Base-by-base conservation (phyloP, 352 stramenopile species). In the Aphanomyces stellatus region DNA sequence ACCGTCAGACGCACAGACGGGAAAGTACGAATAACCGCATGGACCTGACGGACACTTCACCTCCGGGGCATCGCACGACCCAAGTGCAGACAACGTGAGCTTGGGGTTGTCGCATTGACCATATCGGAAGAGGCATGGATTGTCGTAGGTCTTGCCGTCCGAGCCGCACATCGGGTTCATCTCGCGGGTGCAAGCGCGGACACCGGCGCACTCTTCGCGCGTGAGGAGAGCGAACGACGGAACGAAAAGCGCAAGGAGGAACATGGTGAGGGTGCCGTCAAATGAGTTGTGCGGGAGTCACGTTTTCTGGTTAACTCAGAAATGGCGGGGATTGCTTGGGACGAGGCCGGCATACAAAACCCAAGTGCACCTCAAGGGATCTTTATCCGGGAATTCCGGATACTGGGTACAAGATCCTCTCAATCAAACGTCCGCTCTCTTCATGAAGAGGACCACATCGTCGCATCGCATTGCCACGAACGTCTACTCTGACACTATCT, bases 11-110 rank as follows among this genome's bases (percentile, higher is more conserved):
- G 51, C 69, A 31, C 69, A 73, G 1, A 69, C 17, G 22, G 48
- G 51, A 4, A 24, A 13, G 25, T 62, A 71, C 1, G 57, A 46
- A 19, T 62, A 27, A 3, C 51, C 59, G 48, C 75, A 81, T n/a
- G n/a, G n/a, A 11, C 13, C 53, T 19, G 13, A 35, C 22, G 51
- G 19, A 24, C 51, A 59, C 24, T 35, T 40, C 6, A 35, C 6
- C 17, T 24, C 7, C 51, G 51, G 51, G 22, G 51, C 17, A 1
- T 15, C 25, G 31, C 51, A 59, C 17, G 25, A 4, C 10, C 51
- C 51, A 34, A 17, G 10, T 7, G 22, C 25, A 0, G 24, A 8
- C 11, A 40, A n/a, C 5, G 3, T 31, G 7, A 59, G 31, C 22
- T 5, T 59, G 8, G 51, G 11, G 35, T 43, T 30, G 53, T 43